phyloP scores from a whole-genome alignment of 768 basidiomycete genomes.

The Clitopilus hobsonii region DNA sequence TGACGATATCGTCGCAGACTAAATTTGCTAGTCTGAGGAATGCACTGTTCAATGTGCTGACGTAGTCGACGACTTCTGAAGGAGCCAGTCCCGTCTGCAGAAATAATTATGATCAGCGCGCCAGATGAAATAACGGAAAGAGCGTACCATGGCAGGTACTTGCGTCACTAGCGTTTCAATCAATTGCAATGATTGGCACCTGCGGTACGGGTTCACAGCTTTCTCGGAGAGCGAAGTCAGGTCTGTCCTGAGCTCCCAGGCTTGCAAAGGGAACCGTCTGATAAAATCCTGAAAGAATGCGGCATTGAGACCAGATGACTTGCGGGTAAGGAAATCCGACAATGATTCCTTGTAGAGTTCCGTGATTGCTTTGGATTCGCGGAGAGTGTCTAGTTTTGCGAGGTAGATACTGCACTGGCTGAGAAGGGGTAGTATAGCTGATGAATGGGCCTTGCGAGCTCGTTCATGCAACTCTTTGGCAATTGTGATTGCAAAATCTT shows the following conservation, averaged over 20 bases:
- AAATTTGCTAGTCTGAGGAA: constrained; percentile 43
- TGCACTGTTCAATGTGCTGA: constrained; percentile 42
- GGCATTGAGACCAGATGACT: constrained; percentile 69
- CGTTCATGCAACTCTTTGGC: constrained; percentile 64
- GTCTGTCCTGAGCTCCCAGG: constrained; percentile 60
- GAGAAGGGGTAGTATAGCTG: constrained; percentile 60
- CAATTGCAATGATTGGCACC: constrained; percentile 69
- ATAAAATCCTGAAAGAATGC: constrained; percentile 79
- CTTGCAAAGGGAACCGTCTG: constrained; percentile 55
- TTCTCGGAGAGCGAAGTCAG: constrained; percentile 53
- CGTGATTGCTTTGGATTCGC: constrained; percentile 41
- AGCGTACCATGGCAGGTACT: constrained; percentile 43
- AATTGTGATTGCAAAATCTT: constrained; percentile 38
- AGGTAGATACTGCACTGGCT: constrained; percentile 71
- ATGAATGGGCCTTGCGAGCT: constrained; percentile 62
- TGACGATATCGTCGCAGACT: constrained; percentile 41
- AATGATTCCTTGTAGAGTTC: constrained; percentile 63
- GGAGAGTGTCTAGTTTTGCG: constrained; percentile 41
- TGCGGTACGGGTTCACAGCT: constrained; percentile 74
- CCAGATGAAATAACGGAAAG: not conserved
- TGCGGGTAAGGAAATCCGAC: constrained; percentile 73
- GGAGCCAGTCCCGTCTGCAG: constrained; percentile 17
- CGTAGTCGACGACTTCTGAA: constrained; percentile 39
- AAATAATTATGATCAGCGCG: constrained; percentile 1
- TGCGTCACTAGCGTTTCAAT: constrained; percentile 60